These are phyloP conservation scores for Anthoceros angustus DNA, from an alignment of 225 moss, liverwort and hornwort species.

Conservation along the genomic window DNA sequence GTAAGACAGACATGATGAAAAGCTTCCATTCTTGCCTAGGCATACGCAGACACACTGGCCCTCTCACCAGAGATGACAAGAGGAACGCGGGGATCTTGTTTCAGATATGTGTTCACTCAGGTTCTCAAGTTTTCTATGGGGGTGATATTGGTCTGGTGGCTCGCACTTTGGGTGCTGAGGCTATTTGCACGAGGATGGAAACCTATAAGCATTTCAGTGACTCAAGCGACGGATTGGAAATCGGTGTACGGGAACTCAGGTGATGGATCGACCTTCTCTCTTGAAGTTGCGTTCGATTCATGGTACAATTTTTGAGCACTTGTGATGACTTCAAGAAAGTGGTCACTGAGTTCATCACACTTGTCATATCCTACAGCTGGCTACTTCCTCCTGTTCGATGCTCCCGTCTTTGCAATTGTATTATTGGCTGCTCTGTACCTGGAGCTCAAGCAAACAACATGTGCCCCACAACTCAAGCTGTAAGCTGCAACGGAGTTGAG, in stretches of 20 bases:
- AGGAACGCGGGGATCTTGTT: neutral
- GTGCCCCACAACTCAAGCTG: neutral
- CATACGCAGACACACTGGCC: no score
- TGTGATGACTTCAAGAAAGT: no score
- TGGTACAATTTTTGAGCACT: no score
- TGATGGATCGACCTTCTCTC: neutral
- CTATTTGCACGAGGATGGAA: neutral
- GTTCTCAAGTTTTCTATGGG: neutral
- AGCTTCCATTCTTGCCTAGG: no score
- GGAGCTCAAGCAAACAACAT: neutral
- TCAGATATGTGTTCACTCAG: neutral
- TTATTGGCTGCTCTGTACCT: constrained; percentile 4
- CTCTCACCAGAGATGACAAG: no score
- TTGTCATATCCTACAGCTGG: neutral
- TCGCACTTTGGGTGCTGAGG: neutral
- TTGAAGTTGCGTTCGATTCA: no score
- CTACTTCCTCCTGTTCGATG: constrained; percentile 2
- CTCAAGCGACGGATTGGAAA: neutral
- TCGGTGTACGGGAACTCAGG: neutral
- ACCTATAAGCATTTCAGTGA: neutral
- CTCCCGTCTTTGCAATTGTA: neutral
- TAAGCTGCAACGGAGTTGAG: neutral
- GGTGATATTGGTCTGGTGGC: neutral
- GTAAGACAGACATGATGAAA: no score
- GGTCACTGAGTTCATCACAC: no score